Evolutionary conservation across 371 early-diverging fungal species (phyloP).

Genomic region (Haplosporangium sp.): DNA sequence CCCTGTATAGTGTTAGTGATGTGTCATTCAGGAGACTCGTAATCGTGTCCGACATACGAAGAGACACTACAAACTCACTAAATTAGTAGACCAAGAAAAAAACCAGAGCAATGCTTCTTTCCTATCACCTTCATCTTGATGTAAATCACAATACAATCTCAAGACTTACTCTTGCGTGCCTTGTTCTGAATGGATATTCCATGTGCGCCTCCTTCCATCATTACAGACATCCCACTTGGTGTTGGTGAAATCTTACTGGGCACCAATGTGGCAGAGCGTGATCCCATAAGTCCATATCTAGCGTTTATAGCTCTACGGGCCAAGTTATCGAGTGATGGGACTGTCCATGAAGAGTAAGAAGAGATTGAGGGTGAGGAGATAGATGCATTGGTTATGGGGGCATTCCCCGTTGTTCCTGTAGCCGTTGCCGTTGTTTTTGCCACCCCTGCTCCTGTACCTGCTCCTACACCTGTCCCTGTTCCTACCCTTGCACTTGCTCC

Average conservation of each 20-base stretch:
- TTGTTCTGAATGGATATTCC: slow-evolving; percentile 25
- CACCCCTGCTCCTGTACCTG: not conserved
- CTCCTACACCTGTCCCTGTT: not conserved
- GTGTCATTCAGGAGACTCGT: slow-evolving; percentile 33
- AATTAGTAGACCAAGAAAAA: not conserved
- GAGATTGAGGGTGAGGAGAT: not conserved
- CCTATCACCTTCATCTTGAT: not conserved
- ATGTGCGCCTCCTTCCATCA: slow-evolving; percentile 25
- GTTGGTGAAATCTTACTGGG: slow-evolving; percentile 30
- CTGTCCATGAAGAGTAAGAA: slow-evolving; percentile 36
- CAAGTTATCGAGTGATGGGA: slow-evolving; percentile 41
- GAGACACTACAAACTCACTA: slow-evolving; percentile 16
- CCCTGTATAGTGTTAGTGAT: slow-evolving; percentile 40
- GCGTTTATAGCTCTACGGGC: slow-evolving; percentile 23
- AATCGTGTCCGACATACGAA: slow-evolving; percentile 34
- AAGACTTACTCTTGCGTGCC: slow-evolving; percentile 33
- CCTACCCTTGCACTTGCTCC: not conserved
- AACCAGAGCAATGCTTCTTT: not conserved
- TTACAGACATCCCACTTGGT: slow-evolving; percentile 32
- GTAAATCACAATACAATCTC: not conserved
- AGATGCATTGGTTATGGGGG: not conserved
- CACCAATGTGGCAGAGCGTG: not conserved
- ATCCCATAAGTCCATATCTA: slow-evolving; percentile 22
- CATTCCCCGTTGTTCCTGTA: too few relatives aligned
- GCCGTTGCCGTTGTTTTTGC: not conserved